A percentile compares a stretch with the other conserved stretches of the same genome.
Conservation (phyloP, 1,284 basidiomycete genomes). For the Pulchroboletus neoregius region DNA sequence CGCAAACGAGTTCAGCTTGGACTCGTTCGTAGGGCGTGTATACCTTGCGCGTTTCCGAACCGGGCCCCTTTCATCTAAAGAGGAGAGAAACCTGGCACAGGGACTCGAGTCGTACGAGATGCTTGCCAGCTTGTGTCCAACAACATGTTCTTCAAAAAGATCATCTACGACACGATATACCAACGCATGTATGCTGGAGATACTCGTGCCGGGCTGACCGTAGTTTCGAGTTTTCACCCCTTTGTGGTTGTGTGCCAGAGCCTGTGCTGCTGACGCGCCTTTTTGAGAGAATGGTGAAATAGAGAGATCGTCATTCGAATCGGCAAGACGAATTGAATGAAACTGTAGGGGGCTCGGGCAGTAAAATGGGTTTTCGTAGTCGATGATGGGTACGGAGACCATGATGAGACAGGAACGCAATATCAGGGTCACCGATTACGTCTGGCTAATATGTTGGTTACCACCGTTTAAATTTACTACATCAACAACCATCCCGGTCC, state of each 20-base stretch:
- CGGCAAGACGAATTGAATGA: background rate
- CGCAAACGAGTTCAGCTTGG: background rate
- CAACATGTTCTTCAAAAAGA: background rate
- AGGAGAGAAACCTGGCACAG: background rate
- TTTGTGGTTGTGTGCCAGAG: background rate
- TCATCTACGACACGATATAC: constrained; percentile 1
- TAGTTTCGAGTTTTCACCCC: background rate
- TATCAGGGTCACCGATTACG: too few relatives aligned
- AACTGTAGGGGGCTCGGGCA: constrained; percentile 9
- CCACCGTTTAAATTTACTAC: too few relatives aligned
- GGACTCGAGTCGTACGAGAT: constrained; percentile 5
- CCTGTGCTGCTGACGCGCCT: background rate
- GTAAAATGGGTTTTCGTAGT: constrained; percentile 19
- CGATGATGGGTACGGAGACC: constrained; percentile 9
- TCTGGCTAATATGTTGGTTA: too few relatives aligned
- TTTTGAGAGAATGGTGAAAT: constrained; percentile 5
- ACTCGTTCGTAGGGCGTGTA: background rate
- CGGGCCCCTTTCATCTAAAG: background rate
- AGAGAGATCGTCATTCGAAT: background rate
- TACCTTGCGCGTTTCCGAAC: background rate
- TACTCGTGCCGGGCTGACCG: background rate
- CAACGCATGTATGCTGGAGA: background rate
- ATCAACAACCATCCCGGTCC: too few relatives aligned
- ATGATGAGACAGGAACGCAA: constrained; percentile 5
- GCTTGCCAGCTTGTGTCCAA: background rate